These are phyloP conservation scores for Datisca glomerata DNA, from an alignment of 306 rosid genomes.

Conservation along the genomic window DNA sequence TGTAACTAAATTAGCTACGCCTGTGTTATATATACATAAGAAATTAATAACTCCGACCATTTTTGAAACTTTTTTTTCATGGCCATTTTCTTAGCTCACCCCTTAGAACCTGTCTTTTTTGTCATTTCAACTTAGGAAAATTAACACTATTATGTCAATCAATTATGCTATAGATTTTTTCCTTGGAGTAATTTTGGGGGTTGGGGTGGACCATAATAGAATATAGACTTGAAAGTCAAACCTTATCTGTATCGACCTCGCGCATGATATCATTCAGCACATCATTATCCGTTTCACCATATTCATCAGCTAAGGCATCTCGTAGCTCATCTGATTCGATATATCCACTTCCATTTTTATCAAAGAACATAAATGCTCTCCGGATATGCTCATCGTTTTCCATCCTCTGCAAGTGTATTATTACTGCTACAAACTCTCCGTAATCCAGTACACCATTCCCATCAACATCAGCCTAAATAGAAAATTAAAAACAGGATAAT, in stretches of 20 bases:
- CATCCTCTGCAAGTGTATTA: constrained; percentile 94
- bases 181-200: no score
- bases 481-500: not conserved
- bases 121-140: no score
- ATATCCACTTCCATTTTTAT: constrained; percentile 80
- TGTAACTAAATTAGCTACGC: no score
- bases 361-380: constrained; percentile 80
- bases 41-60: no score
- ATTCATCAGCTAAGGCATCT: constrained; percentile 62
- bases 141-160: no score
- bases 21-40: no score
- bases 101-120: no score
- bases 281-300: constrained; percentile 56
- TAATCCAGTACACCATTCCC: constrained; percentile 97
- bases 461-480: constrained; percentile 84
- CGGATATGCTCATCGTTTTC: constrained; percentile 91
- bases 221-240: constrained; percentile 23
- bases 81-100: not conserved
- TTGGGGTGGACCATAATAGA: no score
- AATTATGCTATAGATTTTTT: no score
- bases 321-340: constrained; percentile 75
- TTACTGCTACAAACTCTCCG: constrained; percentile 96
- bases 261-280: constrained; percentile 86
- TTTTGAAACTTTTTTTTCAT: not conserved
- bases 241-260: constrained; percentile 98